Conservation (phyloP, 768 basidiomycete genomes). For the Sistotremastrum suecicum region DNA sequence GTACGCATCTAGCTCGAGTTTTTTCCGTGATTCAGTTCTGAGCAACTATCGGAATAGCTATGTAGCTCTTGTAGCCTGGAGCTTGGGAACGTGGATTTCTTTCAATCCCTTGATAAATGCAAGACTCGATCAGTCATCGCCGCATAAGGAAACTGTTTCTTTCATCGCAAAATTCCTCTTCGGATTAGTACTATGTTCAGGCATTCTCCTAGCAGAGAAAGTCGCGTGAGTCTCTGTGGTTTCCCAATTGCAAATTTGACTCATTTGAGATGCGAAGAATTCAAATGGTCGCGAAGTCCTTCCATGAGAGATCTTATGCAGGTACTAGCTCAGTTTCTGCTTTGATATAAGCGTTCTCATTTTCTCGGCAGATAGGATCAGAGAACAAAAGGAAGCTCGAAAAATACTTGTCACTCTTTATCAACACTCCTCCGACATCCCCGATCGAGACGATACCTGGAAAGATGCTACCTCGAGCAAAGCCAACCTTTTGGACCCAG, state of each 20-base stretch:
- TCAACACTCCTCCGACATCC: conserved; percentile 59
- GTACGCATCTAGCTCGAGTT: conserved; percentile 19
- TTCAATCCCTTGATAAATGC: conserved; percentile 54
- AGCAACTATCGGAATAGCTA: conserved; percentile 22
- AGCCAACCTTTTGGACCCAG: conserved; percentile 35
- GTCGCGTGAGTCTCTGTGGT: conserved; percentile 23
- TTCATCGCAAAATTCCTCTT: conserved; percentile 58
- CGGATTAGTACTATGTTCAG: conserved; percentile 52
- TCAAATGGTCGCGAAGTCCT: conserved; percentile 73
- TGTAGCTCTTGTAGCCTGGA: conserved; percentile 57
- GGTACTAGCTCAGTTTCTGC: conserved; percentile 19
- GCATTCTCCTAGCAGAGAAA: conserved; percentile 68
- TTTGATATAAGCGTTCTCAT: not conserved
- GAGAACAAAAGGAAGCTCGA: conserved; percentile 70
- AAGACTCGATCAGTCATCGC: conserved; percentile 28
- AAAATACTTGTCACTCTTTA: conserved; percentile 61
- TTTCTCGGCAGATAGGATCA: conserved; percentile 51
- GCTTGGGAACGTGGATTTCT: conserved; percentile 49
- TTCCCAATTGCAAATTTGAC: too few relatives aligned
- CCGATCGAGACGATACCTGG: conserved; percentile 52
- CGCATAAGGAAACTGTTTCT: conserved; percentile 1
- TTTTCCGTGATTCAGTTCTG: conserved; percentile 10
- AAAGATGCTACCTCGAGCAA: conserved; percentile 21
- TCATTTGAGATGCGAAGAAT: conserved; percentile 20
- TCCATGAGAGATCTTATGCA: conserved; percentile 65